Evolutionary conservation across 495 filamentous ascomycete genomes (phyloP), one percentile per base, ranked within the genome.

Genomic region (Aspergillus asperescens): DNA sequence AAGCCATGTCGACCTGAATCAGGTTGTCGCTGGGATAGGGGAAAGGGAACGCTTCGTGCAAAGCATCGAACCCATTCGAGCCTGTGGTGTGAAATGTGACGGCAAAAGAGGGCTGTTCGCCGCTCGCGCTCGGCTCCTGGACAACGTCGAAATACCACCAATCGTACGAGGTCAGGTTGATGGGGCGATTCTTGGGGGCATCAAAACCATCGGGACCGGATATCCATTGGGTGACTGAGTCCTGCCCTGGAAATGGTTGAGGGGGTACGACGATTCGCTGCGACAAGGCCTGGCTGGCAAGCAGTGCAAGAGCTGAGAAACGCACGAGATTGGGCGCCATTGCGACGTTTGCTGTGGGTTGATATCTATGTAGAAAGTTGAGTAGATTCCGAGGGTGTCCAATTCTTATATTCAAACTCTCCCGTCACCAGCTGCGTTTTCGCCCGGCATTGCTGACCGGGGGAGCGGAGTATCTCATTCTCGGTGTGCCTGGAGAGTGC

Each of bases 121-220:
- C 35, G 15, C 24, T n/a, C 2, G 0, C 48, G 2, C 15, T 29
- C 8, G 25, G 31, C 22, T 28, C 22, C 22, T 28, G 37, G 27
- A 50, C 35, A 7, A 27, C 16, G 12, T 50, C 48, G 12, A 50
- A 50, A 7, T 41, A 50, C 48, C 35, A 50, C 48, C 48, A 50
- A 12, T 50, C 48, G 12, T 29, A 50, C 5, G 48, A 22, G 20
- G 48, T 29, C 15, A 7, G 1, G 48, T 39, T 50, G 25, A 50
- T 25, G 22, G 23, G 48, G 22, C 8, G n/a, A 20, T 19, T 28
- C 16, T 50, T 50, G 24, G 48, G 48, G 4, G 10, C 16, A 16
- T 50, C 48, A 10, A 50, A 22, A 23, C 16, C 48, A n/a, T 28
- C 15, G 31, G 13, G 42, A 18, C 42, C 42, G 27, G 25, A 32